phyloP scores from a whole-genome alignment of 192 early-diverging fungal genomes.

The Backusella luteola region DNA sequence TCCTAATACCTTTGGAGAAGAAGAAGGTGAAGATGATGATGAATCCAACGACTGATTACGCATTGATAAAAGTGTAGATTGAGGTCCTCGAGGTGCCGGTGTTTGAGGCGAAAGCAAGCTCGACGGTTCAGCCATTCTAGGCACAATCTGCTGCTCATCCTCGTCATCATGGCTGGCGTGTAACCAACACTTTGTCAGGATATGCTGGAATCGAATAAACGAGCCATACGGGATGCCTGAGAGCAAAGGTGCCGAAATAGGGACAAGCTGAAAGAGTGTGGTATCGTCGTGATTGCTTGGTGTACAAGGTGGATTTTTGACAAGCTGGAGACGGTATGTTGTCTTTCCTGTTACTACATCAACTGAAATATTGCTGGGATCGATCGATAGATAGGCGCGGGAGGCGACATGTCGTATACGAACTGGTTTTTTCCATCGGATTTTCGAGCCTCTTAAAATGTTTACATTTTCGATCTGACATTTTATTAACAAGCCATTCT shows the following conservation, averaged over 20 bases:
- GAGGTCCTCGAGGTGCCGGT: not conserved
- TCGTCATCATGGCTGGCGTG: slow-evolving; percentile 10
- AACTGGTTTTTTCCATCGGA: slow-evolving; percentile 24
- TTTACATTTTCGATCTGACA: slow-evolving; percentile 20
- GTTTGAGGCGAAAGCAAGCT: not conserved
- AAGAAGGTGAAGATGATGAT: no score
- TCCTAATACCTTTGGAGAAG: no score
- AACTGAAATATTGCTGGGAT: slow-evolving; percentile 23
- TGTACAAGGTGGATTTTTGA: slow-evolving; percentile 14
- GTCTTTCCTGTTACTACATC: slow-evolving; percentile 12
- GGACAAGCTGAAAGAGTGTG: slow-evolving; percentile 16
- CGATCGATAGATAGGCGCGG: slow-evolving; percentile 21
- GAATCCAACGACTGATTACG: not conserved
- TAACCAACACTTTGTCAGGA: slow-evolving; percentile 19
- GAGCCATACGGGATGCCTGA: slow-evolving; percentile 14
- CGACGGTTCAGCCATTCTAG: not conserved
- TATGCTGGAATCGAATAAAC: slow-evolving; percentile 24
- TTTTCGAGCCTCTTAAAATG: not conserved
- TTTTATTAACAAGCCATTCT: not conserved
- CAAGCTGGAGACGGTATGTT: slow-evolving; percentile 7
- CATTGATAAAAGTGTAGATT: not conserved
- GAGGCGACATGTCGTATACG: slow-evolving; percentile 29
- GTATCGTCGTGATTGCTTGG: slow-evolving; percentile 4
- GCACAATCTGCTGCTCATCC: not conserved
- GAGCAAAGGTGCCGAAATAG: slow-evolving; percentile 1